Conservation (phyloP, 192 early-diverging fungal species). For the Rhizophagus sp. region DNA sequence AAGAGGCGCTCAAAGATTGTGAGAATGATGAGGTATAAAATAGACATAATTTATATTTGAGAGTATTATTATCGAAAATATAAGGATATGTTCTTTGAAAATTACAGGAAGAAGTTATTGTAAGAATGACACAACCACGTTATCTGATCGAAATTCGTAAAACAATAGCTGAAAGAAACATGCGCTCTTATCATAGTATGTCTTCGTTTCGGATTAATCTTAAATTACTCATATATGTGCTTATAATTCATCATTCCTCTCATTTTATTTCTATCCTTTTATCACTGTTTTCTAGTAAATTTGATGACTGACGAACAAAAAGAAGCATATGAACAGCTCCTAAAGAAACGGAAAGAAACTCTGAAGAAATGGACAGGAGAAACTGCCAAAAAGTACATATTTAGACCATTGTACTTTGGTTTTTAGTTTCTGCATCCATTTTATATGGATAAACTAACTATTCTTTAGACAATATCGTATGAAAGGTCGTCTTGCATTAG, state of each 20-base stretch:
- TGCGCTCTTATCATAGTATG: not conserved
- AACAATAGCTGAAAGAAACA: conserved; percentile 60
- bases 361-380: conserved; percentile 81
- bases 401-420: not conserved
- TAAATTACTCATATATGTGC: not conserved
- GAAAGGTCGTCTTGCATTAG: conserved; percentile 74
- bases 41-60: not conserved
- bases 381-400: conserved; percentile 65
- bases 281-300: conserved; percentile 26
- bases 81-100: conserved; percentile 8
- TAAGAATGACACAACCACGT: conserved; percentile 75
- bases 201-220: not conserved
- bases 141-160: conserved; percentile 72
- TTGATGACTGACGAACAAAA: conserved; percentile 83
- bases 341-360: conserved; percentile 80
- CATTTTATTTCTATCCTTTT: not conserved
- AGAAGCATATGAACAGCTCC: conserved; percentile 80
- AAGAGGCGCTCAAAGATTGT: conserved; percentile 77
- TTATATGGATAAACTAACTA: not conserved
- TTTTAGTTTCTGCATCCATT: conserved; percentile 1
- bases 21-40: conserved; percentile 72
- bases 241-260: not conserved
- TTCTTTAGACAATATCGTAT: conserved; percentile 61
- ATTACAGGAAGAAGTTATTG: conserved; percentile 78
- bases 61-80: not conserved